phyloP scores from a whole-genome alignment of 2,329 filamentous ascomycete genomes.

The Hymenoscyphus occultus region DNA sequence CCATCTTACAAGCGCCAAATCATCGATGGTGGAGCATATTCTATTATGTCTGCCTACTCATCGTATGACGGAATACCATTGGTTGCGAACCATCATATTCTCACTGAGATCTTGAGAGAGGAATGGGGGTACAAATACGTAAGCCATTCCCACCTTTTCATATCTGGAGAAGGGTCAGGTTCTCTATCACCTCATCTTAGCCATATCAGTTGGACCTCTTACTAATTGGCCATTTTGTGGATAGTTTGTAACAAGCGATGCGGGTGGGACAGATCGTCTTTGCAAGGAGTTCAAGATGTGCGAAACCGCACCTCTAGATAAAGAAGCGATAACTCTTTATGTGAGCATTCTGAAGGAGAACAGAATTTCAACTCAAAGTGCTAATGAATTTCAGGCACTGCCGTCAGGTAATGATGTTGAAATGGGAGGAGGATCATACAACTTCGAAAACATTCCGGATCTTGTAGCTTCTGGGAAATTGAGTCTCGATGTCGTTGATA shows the following conservation, averaged over 20 bases:
- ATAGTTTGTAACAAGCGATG: slow-evolving; percentile 63
- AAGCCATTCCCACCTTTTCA: not conserved
- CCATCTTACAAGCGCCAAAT: slow-evolving; percentile 67
- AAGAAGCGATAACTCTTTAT: slow-evolving; percentile 60
- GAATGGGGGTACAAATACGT: slow-evolving; percentile 63
- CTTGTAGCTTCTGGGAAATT: slow-evolving; percentile 61
- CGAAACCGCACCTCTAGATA: slow-evolving; percentile 56
- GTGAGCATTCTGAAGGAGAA: slow-evolving; percentile 33
- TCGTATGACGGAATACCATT: slow-evolving; percentile 70
- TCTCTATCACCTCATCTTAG: not conserved
- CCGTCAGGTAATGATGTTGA: slow-evolving; percentile 70
- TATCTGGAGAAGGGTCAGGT: too few species aligned
- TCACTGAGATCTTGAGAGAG: slow-evolving; percentile 65
- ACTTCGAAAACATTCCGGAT: slow-evolving; percentile 63
- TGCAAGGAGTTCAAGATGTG: slow-evolving; percentile 65
- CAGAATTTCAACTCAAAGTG: not conserved
- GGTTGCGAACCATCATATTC: slow-evolving; percentile 61
- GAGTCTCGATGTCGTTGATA: slow-evolving; percentile 57
- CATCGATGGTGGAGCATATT: slow-evolving; percentile 63
- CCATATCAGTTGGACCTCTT: not conserved
- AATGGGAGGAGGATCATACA: slow-evolving; percentile 75
- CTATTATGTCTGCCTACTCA: slow-evolving; percentile 73
- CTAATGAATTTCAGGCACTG: slow-evolving; percentile 44
- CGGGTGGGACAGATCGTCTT: slow-evolving; percentile 67
- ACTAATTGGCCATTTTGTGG: slow-evolving; percentile 33